Conservation (phyloP, 805 yeast genomes). For the Candida stauntonica region DNA sequence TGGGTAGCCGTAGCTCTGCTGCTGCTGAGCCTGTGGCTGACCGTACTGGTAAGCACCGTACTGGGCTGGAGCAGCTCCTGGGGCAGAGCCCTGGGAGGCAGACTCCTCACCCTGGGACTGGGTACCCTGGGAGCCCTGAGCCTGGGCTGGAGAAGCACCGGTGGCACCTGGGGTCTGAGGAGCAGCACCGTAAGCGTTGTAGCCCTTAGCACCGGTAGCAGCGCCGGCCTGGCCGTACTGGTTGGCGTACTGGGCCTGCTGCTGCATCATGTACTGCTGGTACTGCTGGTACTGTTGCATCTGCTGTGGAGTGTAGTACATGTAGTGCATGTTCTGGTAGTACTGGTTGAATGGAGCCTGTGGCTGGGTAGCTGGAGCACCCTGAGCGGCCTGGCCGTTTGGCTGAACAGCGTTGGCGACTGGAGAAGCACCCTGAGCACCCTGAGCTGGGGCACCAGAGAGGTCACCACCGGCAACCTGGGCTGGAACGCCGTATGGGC, state of each 20-base stretch:
- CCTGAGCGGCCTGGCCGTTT: slow-evolving; percentile 16
- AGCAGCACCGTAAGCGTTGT: slow-evolving; percentile 8
- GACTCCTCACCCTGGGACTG: too few species aligned
- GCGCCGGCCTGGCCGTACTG: background rate
- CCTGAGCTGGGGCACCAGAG: too few species aligned
- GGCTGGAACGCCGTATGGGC: slow-evolving; percentile 26
- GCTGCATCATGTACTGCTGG: slow-evolving; percentile 18
- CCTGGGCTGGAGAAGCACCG: slow-evolving; percentile 6
- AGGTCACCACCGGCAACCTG: slow-evolving; percentile 25
- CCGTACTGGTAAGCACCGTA: slow-evolving; percentile 11
- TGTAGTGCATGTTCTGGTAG: slow-evolving; percentile 19
- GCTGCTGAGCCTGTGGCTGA: slow-evolving; percentile 27
- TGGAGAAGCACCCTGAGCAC: slow-evolving; percentile 26
- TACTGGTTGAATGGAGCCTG: slow-evolving; percentile 22
- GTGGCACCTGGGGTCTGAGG: slow-evolving; percentile 4
- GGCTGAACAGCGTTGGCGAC: slow-evolving; percentile 28
- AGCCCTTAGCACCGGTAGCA: background rate
- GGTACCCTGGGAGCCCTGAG: slow-evolving; percentile 3
- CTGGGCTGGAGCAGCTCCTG: slow-evolving; percentile 9
- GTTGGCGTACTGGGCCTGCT: slow-evolving; percentile 4
- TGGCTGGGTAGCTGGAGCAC: slow-evolving; percentile 19
- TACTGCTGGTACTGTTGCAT: slow-evolving; percentile 20
- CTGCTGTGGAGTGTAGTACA: slow-evolving; percentile 20
- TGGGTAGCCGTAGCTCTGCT: slow-evolving; percentile 16
- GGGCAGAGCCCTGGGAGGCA: too few species aligned